Evolutionary conservation across 2,329 filamentous ascomycete genomes (phyloP).

Genomic region (Huntiella bhutanensis): DNA sequence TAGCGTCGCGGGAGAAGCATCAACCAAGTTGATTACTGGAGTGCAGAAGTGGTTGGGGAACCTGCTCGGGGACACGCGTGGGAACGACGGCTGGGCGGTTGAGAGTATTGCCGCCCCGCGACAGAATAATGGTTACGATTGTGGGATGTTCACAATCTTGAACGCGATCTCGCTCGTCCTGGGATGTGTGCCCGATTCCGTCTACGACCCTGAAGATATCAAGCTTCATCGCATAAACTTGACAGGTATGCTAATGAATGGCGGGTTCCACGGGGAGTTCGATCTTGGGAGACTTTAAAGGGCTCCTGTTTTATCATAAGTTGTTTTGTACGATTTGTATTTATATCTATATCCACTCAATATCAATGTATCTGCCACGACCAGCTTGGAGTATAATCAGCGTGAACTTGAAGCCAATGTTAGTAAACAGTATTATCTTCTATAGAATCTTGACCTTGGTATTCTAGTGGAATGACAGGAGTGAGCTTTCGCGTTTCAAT

Average conservation of each 20-base stretch:
- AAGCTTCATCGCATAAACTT: slow-evolving; percentile 40
- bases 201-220: slow-evolving; percentile 35
- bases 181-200: slow-evolving; percentile 26
- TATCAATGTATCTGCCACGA: too few species aligned
- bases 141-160: slow-evolving; percentile 55
- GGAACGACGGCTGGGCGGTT: slow-evolving; percentile 38
- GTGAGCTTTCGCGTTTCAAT: too few species aligned
- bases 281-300: slow-evolving; percentile 18
- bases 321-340: too few species aligned
- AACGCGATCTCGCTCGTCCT: slow-evolving; percentile 47
- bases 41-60: slow-evolving; percentile 23
- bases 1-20: slow-evolving; percentile 30
- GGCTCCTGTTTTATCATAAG: too few species aligned
- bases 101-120: slow-evolving; percentile 28
- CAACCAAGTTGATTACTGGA: too few species aligned
- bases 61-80: slow-evolving; percentile 35
- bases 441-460: too few species aligned
- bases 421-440: too few species aligned
- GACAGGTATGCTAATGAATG: slow-evolving; percentile 45
- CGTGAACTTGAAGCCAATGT: too few species aligned
- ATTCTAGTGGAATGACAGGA: too few species aligned
- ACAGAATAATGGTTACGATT: slow-evolving; percentile 53
- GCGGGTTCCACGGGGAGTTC: slow-evolving; percentile 44
- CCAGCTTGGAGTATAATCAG: too few species aligned
- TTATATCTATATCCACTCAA: too few species aligned